Evolutionary conservation across 331 rosid species (phyloP).

Genomic region (Cydonia oblonga): DNA sequence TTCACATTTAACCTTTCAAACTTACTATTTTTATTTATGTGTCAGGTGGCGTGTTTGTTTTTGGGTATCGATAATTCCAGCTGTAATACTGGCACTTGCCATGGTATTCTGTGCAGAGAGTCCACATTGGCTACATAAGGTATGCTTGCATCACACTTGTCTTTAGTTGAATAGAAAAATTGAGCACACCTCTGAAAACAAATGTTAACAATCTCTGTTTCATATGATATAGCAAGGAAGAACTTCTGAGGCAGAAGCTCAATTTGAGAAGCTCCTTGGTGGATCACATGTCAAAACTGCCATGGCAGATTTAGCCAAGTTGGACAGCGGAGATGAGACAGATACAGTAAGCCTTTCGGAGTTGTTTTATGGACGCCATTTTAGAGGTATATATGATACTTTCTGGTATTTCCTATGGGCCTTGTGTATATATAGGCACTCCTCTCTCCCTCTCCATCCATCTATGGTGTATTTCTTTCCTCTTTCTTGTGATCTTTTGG

Average conservation of each 20-base stretch:
- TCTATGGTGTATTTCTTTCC: not conserved
- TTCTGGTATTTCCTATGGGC: too few species aligned
- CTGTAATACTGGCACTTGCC: slow-evolving; percentile 58
- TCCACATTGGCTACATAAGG: slow-evolving; percentile 96
- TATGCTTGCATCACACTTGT: slow-evolving; percentile 5
- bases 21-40: slow-evolving; percentile 9
- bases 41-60: slow-evolving; percentile 98
- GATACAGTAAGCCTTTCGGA: slow-evolving; percentile 66
- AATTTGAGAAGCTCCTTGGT: slow-evolving; percentile 83
- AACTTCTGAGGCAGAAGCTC: slow-evolving; percentile 73
- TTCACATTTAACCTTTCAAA: slow-evolving; percentile 15
- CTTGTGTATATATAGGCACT: not conserved
- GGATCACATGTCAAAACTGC: slow-evolving; percentile 76
- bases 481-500: slow-evolving; percentile 9
- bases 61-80: slow-evolving; percentile 78
- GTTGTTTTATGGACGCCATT: slow-evolving; percentile 71
- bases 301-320: slow-evolving; percentile 58
- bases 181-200: not conserved
- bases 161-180: not conserved
- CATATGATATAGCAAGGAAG: slow-evolving; percentile 69
- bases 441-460: not conserved
- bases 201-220: slow-evolving; percentile 10
- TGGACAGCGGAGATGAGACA: slow-evolving; percentile 63
- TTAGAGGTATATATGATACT: slow-evolving; percentile 40
- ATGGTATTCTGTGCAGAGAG: slow-evolving; percentile 85